phyloP scores from a whole-genome alignment of 1,284 basidiomycete species.

The Coniferiporia sulphurascens region DNA sequence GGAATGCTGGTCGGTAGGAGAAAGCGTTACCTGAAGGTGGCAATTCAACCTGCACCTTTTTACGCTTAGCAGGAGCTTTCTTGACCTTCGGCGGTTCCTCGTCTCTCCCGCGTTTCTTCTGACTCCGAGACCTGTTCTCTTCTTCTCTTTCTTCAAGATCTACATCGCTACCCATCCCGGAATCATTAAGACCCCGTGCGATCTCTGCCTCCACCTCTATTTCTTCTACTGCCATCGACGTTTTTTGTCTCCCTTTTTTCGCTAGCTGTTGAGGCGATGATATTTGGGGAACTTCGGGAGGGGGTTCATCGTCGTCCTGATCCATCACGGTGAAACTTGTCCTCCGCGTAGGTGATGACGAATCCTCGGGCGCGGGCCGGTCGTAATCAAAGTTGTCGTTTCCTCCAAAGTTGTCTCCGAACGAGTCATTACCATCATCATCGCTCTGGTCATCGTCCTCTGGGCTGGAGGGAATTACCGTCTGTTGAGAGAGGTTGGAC shows the following conservation, averaged over 20 bases:
- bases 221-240: slow-evolving; percentile 28
- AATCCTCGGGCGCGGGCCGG: slow-evolving; percentile 16
- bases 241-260: slow-evolving; percentile 31
- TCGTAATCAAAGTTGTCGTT: slow-evolving; percentile 20
- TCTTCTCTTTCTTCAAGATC: slow-evolving; percentile 28
- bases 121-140: slow-evolving; percentile 1
- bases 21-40: slow-evolving; percentile 7
- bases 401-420: neutral
- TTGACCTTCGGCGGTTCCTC: slow-evolving; percentile 6
- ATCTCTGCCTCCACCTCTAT: slow-evolving; percentile 53
- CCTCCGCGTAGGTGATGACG: slow-evolving; percentile 23
- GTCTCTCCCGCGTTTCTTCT: slow-evolving; percentile 17
- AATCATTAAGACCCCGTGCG: slow-evolving; percentile 40
- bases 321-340: slow-evolving; percentile 45
- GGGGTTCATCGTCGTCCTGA: slow-evolving; percentile 25
- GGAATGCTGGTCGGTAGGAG: neutral
- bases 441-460: slow-evolving; percentile 15
- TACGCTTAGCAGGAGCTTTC: slow-evolving; percentile 12
- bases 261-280: slow-evolving; percentile 21
- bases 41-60: slow-evolving; percentile 7
- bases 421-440: slow-evolving; percentile 11
- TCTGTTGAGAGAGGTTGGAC: slow-evolving; percentile 32
- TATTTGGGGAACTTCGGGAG: slow-evolving; percentile 23
- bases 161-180: slow-evolving; percentile 24
- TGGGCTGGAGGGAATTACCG: slow-evolving; percentile 21